phyloP scores from a whole-genome alignment of 2,329 filamentous ascomycete genomes.

The Aspergillus felis region DNA sequence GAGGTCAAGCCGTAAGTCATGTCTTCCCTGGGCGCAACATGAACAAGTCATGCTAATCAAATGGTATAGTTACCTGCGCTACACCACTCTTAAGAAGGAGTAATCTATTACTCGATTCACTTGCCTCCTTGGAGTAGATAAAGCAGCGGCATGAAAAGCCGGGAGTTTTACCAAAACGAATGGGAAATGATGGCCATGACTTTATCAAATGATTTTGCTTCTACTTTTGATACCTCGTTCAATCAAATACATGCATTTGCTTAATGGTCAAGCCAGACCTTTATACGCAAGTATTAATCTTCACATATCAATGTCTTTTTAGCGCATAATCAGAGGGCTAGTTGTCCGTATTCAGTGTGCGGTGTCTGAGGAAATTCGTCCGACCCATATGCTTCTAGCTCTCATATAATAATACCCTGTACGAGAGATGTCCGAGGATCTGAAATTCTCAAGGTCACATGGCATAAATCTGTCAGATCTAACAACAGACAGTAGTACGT shows the following conservation, averaged over 20 bases:
- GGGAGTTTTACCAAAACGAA: constrained; percentile 2
- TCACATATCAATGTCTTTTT: no score
- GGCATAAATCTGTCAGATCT: background rate
- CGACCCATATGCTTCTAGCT: background rate
- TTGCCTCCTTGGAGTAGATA: background rate
- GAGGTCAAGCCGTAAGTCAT: constrained; percentile 54
- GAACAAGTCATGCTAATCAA: constrained; percentile 1
- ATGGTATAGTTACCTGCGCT: constrained; percentile 33
- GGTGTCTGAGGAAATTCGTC: background rate
- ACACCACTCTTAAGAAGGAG: constrained; percentile 32
- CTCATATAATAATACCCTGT: background rate
- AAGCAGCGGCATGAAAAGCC: background rate
- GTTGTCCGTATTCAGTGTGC: background rate
- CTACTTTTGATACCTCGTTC: constrained; percentile 8
- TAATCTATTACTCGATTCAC: constrained; percentile 15
- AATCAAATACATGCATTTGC: background rate
- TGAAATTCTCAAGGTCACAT: background rate
- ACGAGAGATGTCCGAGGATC: background rate
- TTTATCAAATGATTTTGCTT: constrained; percentile 2
- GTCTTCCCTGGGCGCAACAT: background rate
- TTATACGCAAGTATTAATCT: background rate
- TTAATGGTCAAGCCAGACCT: background rate
- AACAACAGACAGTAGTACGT: background rate
- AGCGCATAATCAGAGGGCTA: background rate
- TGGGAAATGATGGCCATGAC: constrained; percentile 8